Evolutionary conservation across 371 early-diverging fungal species (phyloP), one percentile per base, ranked within the genome.

Genomic region (Homolaphlyctis polyrhiza): DNA sequence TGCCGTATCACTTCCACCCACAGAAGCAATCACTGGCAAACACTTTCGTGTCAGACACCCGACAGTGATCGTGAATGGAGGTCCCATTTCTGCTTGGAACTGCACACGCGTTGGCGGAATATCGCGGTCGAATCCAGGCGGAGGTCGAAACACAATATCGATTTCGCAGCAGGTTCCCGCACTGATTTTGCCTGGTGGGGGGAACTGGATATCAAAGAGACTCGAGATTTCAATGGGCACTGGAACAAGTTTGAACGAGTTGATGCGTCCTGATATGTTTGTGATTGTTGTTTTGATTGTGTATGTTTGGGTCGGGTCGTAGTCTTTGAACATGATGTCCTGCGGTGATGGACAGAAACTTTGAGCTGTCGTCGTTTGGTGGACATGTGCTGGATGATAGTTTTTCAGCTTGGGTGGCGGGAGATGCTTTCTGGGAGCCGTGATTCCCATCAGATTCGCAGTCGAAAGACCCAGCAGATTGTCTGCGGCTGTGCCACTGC

Each of bases 141-240:
- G 70, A 2, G 73, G 70, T 28, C 65, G 30, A 57, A 73, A 73
- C 14, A 64, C 29, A 25, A 73, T 35, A 0, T 49, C 35, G 13
- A 73, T 59, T 29, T 67, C 66, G 35, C 36, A 48, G 6, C 36
- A 64, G 68, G 66, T 73, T 16, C 73, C 73, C 1, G 73, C 73
- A 49, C 70, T 66, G 63, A 73, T 60, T 33, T 66, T 49, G 18
- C 73, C 73, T 6, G 68, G 66, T 3, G 70, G 64, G 6, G 61
- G 43, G 11, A 63, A 62, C 0, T n/a, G 1, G 21, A 73, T 63
- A 33, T 70, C 70, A 47, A 73, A 73, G 54, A 55, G 64, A 2
- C 68, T 63, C 4, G 67, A 67, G 16, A 73, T 43, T 14, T 70
- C 73, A 47, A 68, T 61, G 1, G 73, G 60, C 2, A 73, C 16